Conservation (phyloP, 129 eudicot species). For the Silybum marianum region DNA sequence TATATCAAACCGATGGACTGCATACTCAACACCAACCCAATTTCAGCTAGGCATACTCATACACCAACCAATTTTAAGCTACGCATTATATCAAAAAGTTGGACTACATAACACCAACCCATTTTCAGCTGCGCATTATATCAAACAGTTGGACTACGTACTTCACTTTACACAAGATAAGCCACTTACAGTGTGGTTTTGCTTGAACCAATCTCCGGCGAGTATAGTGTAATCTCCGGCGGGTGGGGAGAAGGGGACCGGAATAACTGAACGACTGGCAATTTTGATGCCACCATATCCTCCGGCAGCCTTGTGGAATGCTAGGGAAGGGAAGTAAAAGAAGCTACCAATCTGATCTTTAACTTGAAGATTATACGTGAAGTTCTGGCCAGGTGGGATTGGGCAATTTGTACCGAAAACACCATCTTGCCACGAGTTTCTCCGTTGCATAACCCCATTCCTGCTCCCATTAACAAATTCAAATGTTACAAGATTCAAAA, state of each 20-base stretch:
- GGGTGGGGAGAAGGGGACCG: slow-evolving; percentile 64
- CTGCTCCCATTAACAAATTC: slow-evolving; percentile 34
- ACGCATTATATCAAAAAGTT: background rate
- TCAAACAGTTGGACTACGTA: slow-evolving; percentile 1
- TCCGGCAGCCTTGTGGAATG: slow-evolving; percentile 74
- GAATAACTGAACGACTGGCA: slow-evolving; percentile 64
- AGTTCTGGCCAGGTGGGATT: slow-evolving; percentile 64
- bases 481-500: background rate
- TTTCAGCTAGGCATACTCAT: slow-evolving; percentile 10
- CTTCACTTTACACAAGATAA: background rate
- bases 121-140: background rate
- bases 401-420: slow-evolving; percentile 69
- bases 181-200: slow-evolving; percentile 58
- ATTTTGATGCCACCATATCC: slow-evolving; percentile 67
- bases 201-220: slow-evolving; percentile 72
- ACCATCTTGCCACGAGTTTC: slow-evolving; percentile 77
- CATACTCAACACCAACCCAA: background rate
- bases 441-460: slow-evolving; percentile 68
- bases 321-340: slow-evolving; percentile 72
- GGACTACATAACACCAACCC: background rate
- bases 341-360: slow-evolving; percentile 79
- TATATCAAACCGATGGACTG: slow-evolving; percentile 13
- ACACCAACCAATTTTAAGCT: background rate
- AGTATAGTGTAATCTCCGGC: slow-evolving; percentile 62
- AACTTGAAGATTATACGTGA: slow-evolving; percentile 64